phyloP scores from a whole-genome alignment of 2,329 filamentous ascomycete genomes.

The Xylaria digitata region DNA sequence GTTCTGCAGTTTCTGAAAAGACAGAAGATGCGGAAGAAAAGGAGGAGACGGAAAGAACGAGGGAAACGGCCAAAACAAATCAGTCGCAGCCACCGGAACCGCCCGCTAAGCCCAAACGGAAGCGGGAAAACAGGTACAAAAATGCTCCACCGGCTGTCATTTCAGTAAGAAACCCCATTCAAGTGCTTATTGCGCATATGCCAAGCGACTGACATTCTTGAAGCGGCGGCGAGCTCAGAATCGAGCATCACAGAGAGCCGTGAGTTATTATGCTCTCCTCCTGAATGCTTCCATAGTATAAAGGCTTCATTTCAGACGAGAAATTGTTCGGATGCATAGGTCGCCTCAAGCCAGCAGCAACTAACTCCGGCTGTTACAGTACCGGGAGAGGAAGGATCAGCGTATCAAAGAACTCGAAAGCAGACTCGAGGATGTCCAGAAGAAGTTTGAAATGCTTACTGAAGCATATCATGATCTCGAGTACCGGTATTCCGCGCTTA shows the following conservation, averaged over 20 bases:
- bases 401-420: slow-evolving; percentile 72
- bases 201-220: slow-evolving; percentile 27
- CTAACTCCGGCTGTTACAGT: slow-evolving; percentile 44
- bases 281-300: no score
- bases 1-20: no score
- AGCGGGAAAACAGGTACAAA: slow-evolving; percentile 64
- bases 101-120: slow-evolving; percentile 57
- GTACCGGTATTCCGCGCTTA: no score
- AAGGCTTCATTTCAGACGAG: no score
- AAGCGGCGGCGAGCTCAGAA: slow-evolving; percentile 70
- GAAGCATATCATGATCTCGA: no score
- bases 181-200: background rate
- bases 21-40: background rate
- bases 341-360: no score
- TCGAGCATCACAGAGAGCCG: slow-evolving; percentile 68
- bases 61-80: background rate
- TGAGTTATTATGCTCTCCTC: slow-evolving; percentile 6
- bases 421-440: slow-evolving; percentile 58
- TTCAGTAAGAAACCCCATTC: slow-evolving; percentile 53
- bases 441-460: no score
- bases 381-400: slow-evolving; percentile 72
- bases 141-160: slow-evolving; percentile 63
- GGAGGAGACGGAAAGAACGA: background rate
- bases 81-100: slow-evolving; percentile 44
- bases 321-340: no score